Conservation (phyloP, 371 early-diverging fungal species). For the Saksenaea vasiformis region DNA sequence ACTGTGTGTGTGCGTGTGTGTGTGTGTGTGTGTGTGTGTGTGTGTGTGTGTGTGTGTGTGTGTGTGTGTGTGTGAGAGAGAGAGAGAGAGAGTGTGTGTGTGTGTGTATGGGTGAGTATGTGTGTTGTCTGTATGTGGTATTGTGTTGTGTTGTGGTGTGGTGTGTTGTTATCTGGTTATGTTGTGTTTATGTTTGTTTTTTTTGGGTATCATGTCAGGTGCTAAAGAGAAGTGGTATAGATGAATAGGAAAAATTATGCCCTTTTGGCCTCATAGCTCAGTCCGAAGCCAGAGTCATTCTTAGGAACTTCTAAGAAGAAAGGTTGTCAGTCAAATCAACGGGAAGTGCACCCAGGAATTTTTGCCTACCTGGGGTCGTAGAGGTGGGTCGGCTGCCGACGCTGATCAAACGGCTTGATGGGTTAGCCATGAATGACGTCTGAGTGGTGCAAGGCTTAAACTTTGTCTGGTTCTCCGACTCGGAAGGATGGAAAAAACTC, state of each 20-base stretch:
- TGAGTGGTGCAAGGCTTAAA: neutral
- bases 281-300: neutral
- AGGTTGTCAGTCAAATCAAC: neutral
- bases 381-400: neutral
- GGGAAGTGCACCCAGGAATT: neutral
- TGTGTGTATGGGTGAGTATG: neutral
- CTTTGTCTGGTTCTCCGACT: neutral
- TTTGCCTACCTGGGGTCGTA: neutral
- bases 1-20: too few species aligned
- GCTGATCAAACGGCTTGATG: neutral
- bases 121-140: neutral
- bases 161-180: neutral
- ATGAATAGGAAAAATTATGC: neutral
- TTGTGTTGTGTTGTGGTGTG: neutral
- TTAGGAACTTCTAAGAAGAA: neutral
- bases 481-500: constrained; percentile 1
- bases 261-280: neutral
- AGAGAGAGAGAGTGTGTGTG: neutral
- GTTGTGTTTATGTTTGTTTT: neutral
- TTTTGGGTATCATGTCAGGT: constrained; percentile 1
- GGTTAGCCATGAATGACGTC: neutral
- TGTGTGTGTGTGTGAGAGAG: neutral
- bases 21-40: neutral
- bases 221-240: neutral
- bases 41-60: neutral